Percentiles rank a stretch among this genome's conserved stretches.
These are phyloP conservation scores for Umbellularia californica DNA, from an alignment of 164 flowering plant genomes.

Conservation along the genomic window DNA sequence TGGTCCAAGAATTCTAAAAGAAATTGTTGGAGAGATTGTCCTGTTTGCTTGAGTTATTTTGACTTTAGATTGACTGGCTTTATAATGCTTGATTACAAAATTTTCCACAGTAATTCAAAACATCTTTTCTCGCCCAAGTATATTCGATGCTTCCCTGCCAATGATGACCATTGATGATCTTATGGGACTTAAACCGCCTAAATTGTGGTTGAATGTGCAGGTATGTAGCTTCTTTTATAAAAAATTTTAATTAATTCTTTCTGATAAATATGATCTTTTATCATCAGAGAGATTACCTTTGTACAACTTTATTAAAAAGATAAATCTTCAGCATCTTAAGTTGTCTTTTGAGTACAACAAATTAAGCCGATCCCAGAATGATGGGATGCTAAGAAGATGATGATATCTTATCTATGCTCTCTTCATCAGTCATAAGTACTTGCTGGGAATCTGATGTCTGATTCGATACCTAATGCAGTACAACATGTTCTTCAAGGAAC, in stretches of 20 bases:
- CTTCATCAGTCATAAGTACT: neutral
- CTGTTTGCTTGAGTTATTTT: neutral
- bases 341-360: too few species aligned
- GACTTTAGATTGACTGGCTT: conserved; percentile 1
- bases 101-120: conserved; percentile 48
- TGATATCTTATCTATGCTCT: neutral
- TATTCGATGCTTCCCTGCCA: conserved; percentile 46
- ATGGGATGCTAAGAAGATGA: too few species aligned
- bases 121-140: conserved; percentile 34
- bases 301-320: neutral
- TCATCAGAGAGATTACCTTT: too few species aligned
- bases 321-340: too few species aligned
- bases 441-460: neutral
- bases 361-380: too few species aligned
- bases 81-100: neutral
- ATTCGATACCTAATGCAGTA: conserved; percentile 38
- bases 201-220: conserved; percentile 76
- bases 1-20: too few species aligned
- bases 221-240: conserved; percentile 18
- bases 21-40: neutral
- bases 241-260: neutral
- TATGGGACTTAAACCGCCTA: conserved; percentile 22
- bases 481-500: conserved; percentile 52
- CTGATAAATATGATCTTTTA: too few species aligned
- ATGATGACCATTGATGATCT: conserved; percentile 39